Evolutionary conservation across 1,284 basidiomycete species (phyloP).

Genomic region (Erythrobasidium hasegawianum): DNA sequence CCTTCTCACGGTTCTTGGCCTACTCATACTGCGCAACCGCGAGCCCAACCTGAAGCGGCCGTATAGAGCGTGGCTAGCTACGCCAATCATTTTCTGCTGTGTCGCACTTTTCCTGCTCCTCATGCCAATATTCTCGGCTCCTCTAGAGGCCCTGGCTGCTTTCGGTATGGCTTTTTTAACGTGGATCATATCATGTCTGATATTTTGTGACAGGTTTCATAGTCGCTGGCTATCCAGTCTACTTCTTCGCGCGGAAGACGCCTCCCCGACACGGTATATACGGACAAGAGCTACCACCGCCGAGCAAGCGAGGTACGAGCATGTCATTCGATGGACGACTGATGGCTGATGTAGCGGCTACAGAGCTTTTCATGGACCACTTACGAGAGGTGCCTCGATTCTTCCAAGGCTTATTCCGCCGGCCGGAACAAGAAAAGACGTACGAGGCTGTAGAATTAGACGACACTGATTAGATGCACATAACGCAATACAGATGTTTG

Average conservation of each 20-base stretch:
- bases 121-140: slow-evolving; percentile 93
- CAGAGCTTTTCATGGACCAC: no score
- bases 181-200: no score
- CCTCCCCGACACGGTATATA: neutral
- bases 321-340: no score
- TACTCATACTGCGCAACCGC: slow-evolving; percentile 81
- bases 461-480: neutral
- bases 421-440: neutral
- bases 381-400: no score
- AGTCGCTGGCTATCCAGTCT: slow-evolving; percentile 33
- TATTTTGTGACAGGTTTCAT: slow-evolving; percentile 49
- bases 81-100: slow-evolving; percentile 83
- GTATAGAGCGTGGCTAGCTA: slow-evolving; percentile 85
- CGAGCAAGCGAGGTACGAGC: no score
- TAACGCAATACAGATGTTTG: no score
- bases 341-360: no score
- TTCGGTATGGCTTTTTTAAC: slow-evolving; percentile 53
- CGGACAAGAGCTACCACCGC: no score
- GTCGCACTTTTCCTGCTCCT: slow-evolving; percentile 87
- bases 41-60: slow-evolving; percentile 82
- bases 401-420: no score
- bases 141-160: slow-evolving; percentile 78
- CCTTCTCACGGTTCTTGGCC: slow-evolving; percentile 80
- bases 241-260: slow-evolving; percentile 19
- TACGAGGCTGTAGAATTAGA: slow-evolving; percentile 27